Conservation (phyloP, 192 early-diverging fungal species). For the Coemansia sp. region DNA sequence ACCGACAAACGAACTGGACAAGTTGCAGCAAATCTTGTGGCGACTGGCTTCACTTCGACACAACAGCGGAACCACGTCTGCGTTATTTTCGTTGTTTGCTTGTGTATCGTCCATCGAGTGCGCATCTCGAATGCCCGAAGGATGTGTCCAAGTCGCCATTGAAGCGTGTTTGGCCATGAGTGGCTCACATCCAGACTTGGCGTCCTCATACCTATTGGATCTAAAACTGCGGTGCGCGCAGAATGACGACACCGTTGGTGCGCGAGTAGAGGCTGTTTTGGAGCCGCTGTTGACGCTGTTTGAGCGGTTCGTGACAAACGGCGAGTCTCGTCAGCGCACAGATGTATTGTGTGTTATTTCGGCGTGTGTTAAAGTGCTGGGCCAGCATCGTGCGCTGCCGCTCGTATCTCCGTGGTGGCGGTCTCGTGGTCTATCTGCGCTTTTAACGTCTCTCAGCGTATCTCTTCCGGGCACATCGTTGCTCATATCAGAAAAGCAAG, state of each 20-base stretch:
- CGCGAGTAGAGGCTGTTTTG: conserved; percentile 1
- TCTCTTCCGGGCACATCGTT: conserved; percentile 39
- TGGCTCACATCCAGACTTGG: neutral
- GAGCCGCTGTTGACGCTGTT: conserved; percentile 21
- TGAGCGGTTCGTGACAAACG: conserved; percentile 20
- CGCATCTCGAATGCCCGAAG: conserved; percentile 6
- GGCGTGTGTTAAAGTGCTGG: conserved; percentile 15
- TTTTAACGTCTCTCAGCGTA: conserved; percentile 24
- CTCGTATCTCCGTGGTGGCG: conserved; percentile 31
- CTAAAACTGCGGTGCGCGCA: neutral
- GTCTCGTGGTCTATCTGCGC: conserved; percentile 17
- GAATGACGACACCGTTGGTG: neutral
- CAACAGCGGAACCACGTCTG: conserved; percentile 3
- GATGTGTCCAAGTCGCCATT: conserved; percentile 14
- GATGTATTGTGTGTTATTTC: conserved; percentile 27
- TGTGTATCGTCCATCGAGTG: conserved; percentile 4
- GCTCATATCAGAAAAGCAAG: conserved; percentile 16
- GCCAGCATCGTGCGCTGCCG: conserved; percentile 7
- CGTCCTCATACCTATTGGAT: neutral
- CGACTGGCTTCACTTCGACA: conserved; percentile 33
- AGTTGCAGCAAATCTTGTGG: conserved; percentile 32
- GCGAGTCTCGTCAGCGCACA: conserved; percentile 16
- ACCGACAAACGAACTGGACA: conserved; percentile 1
- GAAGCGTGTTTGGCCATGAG: conserved; percentile 28
- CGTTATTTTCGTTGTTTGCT: conserved; percentile 24